Conservation (phyloP, 441 rosid species). For the Mallotus repandus region DNA sequence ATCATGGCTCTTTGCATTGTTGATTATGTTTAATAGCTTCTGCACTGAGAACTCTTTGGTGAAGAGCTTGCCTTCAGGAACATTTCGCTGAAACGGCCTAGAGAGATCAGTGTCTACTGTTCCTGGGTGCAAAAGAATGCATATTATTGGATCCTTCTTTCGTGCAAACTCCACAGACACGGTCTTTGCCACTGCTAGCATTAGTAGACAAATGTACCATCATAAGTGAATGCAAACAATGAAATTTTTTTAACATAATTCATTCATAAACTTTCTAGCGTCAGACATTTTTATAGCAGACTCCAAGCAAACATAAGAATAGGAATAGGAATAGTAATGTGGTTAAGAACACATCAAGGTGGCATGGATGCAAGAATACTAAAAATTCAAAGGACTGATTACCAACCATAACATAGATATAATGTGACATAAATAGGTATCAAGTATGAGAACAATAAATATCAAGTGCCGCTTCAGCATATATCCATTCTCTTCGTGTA, state of each 20-base stretch:
- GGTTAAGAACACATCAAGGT: not conserved
- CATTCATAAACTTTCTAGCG: not conserved
- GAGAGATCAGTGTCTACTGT: conserved; percentile 96
- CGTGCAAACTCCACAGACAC: conserved; percentile 69
- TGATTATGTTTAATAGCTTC: conserved; percentile 65
- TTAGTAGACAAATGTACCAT: conserved; percentile 14
- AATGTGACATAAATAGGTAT: too few relatives aligned
- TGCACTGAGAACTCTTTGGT: conserved; percentile 73
- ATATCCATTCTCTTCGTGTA: not conserved
- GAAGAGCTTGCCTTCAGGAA: conserved; percentile 78
- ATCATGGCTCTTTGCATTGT: conserved; percentile 56
- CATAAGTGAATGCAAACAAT: not conserved
- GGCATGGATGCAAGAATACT: not conserved
- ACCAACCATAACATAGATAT: not conserved
- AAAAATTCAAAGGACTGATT: not conserved
- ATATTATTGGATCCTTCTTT: conserved; percentile 68
- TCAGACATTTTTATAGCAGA: not conserved
- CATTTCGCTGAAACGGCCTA: conserved; percentile 75
- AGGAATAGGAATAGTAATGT: not conserved
- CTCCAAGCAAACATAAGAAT: not conserved
- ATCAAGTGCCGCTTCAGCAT: too few relatives aligned
- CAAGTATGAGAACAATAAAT: too few relatives aligned
- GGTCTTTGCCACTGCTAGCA: conserved; percentile 64
- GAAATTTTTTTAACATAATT: not conserved
- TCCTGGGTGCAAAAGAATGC: conserved; percentile 91